Conservation (phyloP, 1,284 basidiomycete genomes). For the Quambalaria eucalypti region DNA sequence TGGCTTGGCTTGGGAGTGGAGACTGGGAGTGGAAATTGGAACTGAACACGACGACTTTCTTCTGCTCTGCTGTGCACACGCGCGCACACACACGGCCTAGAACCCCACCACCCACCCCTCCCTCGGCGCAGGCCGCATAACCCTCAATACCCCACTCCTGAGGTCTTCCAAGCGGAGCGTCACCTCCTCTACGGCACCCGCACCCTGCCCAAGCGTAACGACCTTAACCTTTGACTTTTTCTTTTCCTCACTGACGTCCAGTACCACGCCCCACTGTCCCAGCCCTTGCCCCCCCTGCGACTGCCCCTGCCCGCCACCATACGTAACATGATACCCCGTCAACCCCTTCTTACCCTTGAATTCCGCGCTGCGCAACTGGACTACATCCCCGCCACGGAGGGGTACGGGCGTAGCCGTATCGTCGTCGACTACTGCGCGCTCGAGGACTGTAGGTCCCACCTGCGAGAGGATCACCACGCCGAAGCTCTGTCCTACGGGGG, state of each 20-base stretch:
- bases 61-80: neutral
- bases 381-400: slow-evolving; percentile 74
- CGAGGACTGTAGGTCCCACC: slow-evolving; percentile 59
- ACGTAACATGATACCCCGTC: slow-evolving; percentile 57
- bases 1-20: too few relatives aligned
- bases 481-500: slow-evolving; percentile 23
- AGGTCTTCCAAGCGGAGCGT: slow-evolving; percentile 80
- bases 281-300: too few relatives aligned
- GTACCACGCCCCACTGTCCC: slow-evolving; percentile 66
- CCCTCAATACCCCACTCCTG: slow-evolving; percentile 65
- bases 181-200: slow-evolving; percentile 60
- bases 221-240: slow-evolving; percentile 58
- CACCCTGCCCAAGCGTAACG: slow-evolving; percentile 44
- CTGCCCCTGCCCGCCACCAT: slow-evolving; percentile 55
- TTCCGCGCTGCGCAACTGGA: slow-evolving; percentile 60
- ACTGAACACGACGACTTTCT: neutral
- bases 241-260: slow-evolving; percentile 60
- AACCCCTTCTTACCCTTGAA: slow-evolving; percentile 70
- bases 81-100: neutral
- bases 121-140: slow-evolving; percentile 23
- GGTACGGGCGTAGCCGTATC: neutral
- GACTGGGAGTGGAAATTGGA: neutral
- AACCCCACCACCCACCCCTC: slow-evolving; percentile 15
- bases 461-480: slow-evolving; percentile 51
- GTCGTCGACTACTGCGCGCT: slow-evolving; percentile 58